phyloP scores from a whole-genome alignment of 2,329 filamentous ascomycete genomes.

The Ceratocystis cacaofunesta region DNA sequence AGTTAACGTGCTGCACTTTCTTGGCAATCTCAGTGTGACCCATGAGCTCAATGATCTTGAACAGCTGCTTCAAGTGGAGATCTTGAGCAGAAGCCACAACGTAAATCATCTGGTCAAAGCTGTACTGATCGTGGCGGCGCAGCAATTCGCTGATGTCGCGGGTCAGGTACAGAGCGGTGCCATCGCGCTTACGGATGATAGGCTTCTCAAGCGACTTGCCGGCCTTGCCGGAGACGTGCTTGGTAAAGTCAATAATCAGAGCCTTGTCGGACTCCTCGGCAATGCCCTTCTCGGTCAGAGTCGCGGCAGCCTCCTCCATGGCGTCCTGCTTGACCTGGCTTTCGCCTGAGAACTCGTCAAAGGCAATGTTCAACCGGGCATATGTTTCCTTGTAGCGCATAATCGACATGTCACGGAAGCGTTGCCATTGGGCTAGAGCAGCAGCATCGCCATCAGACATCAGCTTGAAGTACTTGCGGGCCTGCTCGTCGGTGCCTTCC shows the following conservation, averaged over 20 bases:
- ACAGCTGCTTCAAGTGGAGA: constrained; percentile 57
- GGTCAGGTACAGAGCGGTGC: constrained; percentile 63
- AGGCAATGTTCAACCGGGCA: constrained; percentile 53
- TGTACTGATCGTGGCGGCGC: constrained; percentile 45
- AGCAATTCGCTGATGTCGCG: constrained; percentile 64
- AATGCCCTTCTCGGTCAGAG: constrained; percentile 49
- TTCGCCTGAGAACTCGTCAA: constrained; percentile 62
- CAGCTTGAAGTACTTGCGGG: constrained; percentile 54
- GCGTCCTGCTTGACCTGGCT: constrained; percentile 52
- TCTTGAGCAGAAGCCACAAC: constrained; percentile 61
- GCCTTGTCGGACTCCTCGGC: constrained; percentile 58
- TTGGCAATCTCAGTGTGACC: constrained; percentile 51
- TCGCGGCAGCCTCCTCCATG: constrained; percentile 48
- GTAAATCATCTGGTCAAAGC: constrained; percentile 69
- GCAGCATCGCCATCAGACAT: constrained; percentile 53
- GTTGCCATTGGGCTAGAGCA: constrained; percentile 47
- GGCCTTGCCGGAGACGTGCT: constrained; percentile 49
- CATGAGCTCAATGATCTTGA: constrained; percentile 62
- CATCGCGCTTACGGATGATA: constrained; percentile 57
- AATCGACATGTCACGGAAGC: constrained; percentile 53
- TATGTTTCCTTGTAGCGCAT: constrained; percentile 53
- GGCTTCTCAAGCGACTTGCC: constrained; percentile 57
- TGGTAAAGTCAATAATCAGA: constrained; percentile 55
- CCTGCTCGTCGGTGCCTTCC: constrained; percentile 55
- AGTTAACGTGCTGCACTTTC: constrained; percentile 61